Evolutionary conservation across 768 basidiomycete genomes (phyloP).

Genomic region (Suillus cothurnatus): DNA sequence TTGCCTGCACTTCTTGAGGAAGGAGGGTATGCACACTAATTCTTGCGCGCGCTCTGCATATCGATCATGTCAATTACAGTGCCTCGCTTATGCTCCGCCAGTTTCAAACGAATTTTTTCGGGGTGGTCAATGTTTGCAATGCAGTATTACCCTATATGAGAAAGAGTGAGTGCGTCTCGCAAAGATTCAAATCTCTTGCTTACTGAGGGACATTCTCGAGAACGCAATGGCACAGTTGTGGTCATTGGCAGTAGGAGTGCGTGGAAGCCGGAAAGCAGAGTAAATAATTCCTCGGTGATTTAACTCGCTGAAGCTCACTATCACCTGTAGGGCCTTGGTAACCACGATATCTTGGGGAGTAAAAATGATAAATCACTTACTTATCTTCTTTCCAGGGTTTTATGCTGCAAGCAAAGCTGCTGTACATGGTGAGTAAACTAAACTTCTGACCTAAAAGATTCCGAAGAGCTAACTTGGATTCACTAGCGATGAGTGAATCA

Average conservation of each 20-base stretch:
- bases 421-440: conserved; percentile 34
- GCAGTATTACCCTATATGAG: conserved; percentile 46
- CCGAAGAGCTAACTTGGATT: neutral
- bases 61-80: neutral
- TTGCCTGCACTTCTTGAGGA: conserved; percentile 44
- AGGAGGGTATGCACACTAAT: conserved; percentile 38
- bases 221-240: conserved; percentile 35
- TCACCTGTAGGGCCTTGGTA: neutral
- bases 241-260: conserved; percentile 41
- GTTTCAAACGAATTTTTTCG: conserved; percentile 42
- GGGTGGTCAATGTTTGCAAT: conserved; percentile 45
- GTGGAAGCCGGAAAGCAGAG: conserved; percentile 38
- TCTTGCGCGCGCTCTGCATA: neutral
- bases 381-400: neutral
- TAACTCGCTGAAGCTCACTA: neutral
- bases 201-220: neutral
- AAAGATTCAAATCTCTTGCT: neutral
- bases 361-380: neutral
- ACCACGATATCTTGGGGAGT: neutral
- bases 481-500: conserved; percentile 40
- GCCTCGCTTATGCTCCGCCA: neutral
- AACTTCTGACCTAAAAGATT: neutral
- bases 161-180: conserved; percentile 22
- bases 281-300: conserved; percentile 20
- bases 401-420: conserved; percentile 47